These are phyloP conservation scores for Lomentospora prolificans DNA, from an alignment of 2,329 filamentous ascomycete species.

Conservation along the genomic window DNA sequence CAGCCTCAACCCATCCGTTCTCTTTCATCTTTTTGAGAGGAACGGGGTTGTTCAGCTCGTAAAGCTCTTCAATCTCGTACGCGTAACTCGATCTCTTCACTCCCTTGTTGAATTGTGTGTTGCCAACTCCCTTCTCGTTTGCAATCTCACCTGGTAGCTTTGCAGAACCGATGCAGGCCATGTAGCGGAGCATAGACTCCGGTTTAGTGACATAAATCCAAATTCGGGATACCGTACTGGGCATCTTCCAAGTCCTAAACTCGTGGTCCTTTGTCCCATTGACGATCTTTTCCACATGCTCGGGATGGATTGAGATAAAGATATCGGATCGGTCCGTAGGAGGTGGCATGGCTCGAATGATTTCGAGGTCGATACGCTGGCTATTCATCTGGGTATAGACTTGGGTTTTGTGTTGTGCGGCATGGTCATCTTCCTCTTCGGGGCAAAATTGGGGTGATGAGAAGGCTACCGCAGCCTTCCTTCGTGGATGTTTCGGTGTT, in stretches of 20 bases:
- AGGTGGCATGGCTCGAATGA: slow-evolving; percentile 36
- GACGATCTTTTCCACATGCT: slow-evolving; percentile 38
- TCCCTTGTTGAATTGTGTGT: slow-evolving; percentile 38
- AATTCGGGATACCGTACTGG: slow-evolving; percentile 43
- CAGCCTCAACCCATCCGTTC: slow-evolving; percentile 42
- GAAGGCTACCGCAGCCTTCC: not conserved
- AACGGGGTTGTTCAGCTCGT: slow-evolving; percentile 52
- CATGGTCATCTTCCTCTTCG: slow-evolving; percentile 2
- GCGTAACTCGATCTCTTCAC: slow-evolving; percentile 27
- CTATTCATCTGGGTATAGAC: slow-evolving; percentile 26
- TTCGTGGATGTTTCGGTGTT: not conserved
- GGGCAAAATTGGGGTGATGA: slow-evolving; percentile 6
- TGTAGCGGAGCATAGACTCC: slow-evolving; percentile 42
- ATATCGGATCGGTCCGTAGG: slow-evolving; percentile 43
- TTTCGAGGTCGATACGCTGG: slow-evolving; percentile 41
- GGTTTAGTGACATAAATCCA: slow-evolving; percentile 50
- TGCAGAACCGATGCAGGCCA: slow-evolving; percentile 42
- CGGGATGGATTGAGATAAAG: slow-evolving; percentile 38
- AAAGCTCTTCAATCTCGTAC: slow-evolving; percentile 47
- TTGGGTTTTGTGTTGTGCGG: slow-evolving; percentile 16
- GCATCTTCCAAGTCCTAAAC: slow-evolving; percentile 45
- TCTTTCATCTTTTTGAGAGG: slow-evolving; percentile 39
- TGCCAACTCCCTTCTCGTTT: slow-evolving; percentile 35
- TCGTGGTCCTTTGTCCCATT: slow-evolving; percentile 43
- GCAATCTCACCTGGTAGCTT: slow-evolving; percentile 38